These are phyloP conservation scores for Gossypium lobatum DNA, from an alignment of 441 rosid genomes.

Conservation along the genomic window DNA sequence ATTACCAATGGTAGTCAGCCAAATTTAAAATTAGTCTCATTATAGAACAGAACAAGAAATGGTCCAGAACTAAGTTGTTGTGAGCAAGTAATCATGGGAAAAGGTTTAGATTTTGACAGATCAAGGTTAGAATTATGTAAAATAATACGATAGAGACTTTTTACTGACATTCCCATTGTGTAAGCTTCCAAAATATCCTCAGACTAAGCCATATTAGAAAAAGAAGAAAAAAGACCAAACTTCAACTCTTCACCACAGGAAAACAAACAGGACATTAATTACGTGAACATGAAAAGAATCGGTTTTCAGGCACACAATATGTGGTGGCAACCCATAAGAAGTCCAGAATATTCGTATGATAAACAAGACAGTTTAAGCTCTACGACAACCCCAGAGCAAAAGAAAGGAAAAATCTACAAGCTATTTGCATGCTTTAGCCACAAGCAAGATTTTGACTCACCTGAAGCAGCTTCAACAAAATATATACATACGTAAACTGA, in stretches of 20 bases:
- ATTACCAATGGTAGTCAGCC: background rate
- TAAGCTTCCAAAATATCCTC: background rate
- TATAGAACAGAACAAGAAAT: slow-evolving; percentile 1
- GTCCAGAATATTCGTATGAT: background rate
- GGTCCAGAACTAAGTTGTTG: background rate
- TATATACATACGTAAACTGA: background rate
- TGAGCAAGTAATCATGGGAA: background rate
- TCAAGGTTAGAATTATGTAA: background rate
- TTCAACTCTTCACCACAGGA: background rate
- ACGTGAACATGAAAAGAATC: slow-evolving; percentile 5
- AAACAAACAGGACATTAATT: background rate
- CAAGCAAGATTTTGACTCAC: slow-evolving; percentile 1
- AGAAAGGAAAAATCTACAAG: background rate
- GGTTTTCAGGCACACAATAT: background rate
- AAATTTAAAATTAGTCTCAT: background rate
- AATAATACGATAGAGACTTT: background rate
- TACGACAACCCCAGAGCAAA: background rate
- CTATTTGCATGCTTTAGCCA: slow-evolving; percentile 8
- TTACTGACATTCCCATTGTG: background rate
- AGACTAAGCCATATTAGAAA: background rate
- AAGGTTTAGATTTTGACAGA: background rate
- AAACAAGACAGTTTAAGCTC: background rate
- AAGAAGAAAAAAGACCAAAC: background rate
- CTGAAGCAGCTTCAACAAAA: background rate
- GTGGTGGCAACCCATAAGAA: background rate